Conservation (phyloP, 352 stramenopile species). For the Phytophthora brassicae region DNA sequence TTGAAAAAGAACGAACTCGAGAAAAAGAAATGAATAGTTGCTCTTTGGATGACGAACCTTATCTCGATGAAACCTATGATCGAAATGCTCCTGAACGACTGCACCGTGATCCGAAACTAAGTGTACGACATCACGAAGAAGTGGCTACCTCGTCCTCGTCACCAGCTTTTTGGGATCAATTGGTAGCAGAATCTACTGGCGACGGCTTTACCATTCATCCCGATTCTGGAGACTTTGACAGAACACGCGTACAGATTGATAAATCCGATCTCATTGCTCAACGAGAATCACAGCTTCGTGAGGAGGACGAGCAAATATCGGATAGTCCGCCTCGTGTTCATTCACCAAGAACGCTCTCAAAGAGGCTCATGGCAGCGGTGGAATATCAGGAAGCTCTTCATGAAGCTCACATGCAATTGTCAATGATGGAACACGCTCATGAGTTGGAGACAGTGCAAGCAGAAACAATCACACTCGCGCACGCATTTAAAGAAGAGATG, state of each 20-base stretch:
- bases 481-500: constrained; percentile 74
- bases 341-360: constrained; percentile 53
- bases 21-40: constrained; percentile 4
- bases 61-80: background rate
- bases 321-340: constrained; percentile 30
- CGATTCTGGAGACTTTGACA: background rate
- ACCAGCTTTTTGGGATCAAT: constrained; percentile 30
- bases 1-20: constrained; percentile 31
- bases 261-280: constrained; percentile 27
- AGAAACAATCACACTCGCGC: constrained; percentile 52
- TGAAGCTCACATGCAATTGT: constrained; percentile 60
- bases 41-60: background rate
- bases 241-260: constrained; percentile 24
- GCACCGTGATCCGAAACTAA: background rate
- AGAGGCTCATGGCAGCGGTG: constrained; percentile 55
- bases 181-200: constrained; percentile 18
- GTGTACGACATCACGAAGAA: background rate
- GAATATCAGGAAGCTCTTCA: constrained; percentile 71
- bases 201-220: background rate
- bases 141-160: constrained; percentile 22
- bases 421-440: constrained; percentile 59
- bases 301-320: constrained; percentile 12
- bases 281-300: constrained; percentile 15
- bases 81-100: background rate
- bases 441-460: constrained; percentile 52